Conservation (phyloP, 768 basidiomycete genomes). For the Russula vinacea region DNA sequence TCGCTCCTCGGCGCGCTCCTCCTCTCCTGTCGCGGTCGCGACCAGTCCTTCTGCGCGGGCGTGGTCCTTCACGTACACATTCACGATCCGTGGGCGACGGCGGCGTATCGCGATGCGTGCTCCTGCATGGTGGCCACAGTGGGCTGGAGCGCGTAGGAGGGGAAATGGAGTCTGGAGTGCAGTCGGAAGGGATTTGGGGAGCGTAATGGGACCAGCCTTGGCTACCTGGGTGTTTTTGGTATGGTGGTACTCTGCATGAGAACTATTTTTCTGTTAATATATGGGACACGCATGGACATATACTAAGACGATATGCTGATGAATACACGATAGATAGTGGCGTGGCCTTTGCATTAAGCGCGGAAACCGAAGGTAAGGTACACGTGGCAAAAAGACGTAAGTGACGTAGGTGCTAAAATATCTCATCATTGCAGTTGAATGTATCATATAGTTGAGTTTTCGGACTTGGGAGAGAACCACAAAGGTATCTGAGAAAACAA, state of each 20-base stretch:
- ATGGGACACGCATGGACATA: background rate
- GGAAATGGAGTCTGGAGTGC: conserved; percentile 16
- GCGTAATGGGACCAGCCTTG: conserved; percentile 15
- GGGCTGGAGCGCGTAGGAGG: background rate
- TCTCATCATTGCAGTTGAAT: too few species aligned
- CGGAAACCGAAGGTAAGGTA: background rate
- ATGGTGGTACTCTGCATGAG: conserved; percentile 22
- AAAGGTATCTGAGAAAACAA: conserved; percentile 36
- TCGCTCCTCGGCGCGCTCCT: conserved; percentile 3
- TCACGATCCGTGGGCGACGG: conserved; percentile 52
- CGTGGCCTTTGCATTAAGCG: too few species aligned
- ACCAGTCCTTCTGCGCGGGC: conserved; percentile 3
- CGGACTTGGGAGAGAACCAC: background rate
- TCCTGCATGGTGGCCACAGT: conserved; percentile 35
- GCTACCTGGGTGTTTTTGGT: conserved; percentile 13
- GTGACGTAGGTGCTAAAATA: background rate
- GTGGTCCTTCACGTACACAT: conserved; percentile 49
- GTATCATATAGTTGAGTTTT: background rate
- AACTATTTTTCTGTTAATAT: background rate
- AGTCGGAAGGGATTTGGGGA: conserved; percentile 19
- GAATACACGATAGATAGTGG: background rate
- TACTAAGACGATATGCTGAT: background rate
- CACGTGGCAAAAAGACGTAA: background rate
- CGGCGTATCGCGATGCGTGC: conserved; percentile 50
- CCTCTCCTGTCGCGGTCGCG: background rate